Evolutionary conservation across 768 basidiomycete species (phyloP).

Genomic region (Hygrophorus pudorinus): DNA sequence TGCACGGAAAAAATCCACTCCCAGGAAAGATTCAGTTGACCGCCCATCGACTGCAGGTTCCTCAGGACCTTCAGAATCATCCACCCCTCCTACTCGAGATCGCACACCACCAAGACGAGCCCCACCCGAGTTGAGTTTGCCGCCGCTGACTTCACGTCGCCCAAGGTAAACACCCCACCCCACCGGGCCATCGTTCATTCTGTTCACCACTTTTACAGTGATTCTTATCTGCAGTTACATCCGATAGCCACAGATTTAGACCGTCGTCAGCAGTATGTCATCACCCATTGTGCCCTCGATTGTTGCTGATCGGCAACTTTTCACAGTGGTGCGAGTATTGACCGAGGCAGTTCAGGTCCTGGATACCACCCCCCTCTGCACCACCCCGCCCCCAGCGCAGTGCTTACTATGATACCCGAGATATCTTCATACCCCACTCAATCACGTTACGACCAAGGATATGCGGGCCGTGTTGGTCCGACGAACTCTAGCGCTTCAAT

Average conservation of each 20-base stretch:
- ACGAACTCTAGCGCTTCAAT: constrained; percentile 28
- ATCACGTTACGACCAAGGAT: constrained; percentile 43
- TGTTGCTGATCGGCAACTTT: not conserved
- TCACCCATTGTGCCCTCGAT: constrained; percentile 30
- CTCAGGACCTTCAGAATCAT: constrained; percentile 59
- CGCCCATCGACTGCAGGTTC: constrained; percentile 71
- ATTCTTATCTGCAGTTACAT: constrained; percentile 34
- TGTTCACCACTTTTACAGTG: constrained; percentile 21
- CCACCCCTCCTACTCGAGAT: constrained; percentile 63
- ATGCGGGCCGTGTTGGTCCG: constrained; percentile 25
- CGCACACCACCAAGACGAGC: constrained; percentile 50
- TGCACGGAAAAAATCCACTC: constrained; percentile 52
- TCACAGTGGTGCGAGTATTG: not conserved
- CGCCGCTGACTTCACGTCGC: constrained; percentile 32
- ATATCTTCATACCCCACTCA: constrained; percentile 38
- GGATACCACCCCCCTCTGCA: constrained; percentile 28
- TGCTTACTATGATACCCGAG: constrained; percentile 53
- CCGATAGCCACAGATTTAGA: constrained; percentile 36
- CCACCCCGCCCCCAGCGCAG: constrained; percentile 28
- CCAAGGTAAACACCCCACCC: constrained; percentile 19
- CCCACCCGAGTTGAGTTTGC: constrained; percentile 30
- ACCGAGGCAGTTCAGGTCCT: constrained; percentile 1
- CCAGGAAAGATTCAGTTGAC: constrained; percentile 52
- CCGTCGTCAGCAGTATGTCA: constrained; percentile 23
- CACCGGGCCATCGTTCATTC: constrained; percentile 1